Percentiles rank a stretch among this genome's conserved stretches.
phyloP scores from a whole-genome alignment of 169 alveolate species.

The Plasmodium vivax region DNA sequence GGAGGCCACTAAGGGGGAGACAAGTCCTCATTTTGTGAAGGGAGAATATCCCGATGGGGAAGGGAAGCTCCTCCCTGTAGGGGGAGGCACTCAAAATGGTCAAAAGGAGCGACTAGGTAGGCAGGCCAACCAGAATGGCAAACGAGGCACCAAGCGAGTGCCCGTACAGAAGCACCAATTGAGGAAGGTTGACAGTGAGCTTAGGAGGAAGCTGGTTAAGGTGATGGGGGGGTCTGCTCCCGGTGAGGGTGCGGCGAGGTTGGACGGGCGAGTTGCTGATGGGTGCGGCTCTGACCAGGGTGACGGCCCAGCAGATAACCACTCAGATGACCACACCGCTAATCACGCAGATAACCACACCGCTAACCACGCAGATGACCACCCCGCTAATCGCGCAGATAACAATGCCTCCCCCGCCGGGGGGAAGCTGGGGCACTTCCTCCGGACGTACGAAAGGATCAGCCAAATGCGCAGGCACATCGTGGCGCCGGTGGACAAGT shows the following conservation, averaged over 20 bases:
- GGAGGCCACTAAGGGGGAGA: background rate
- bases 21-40: background rate
- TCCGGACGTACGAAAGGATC: conserved; percentile 25
- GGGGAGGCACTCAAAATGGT: background rate
- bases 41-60: background rate
- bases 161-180: background rate
- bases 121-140: background rate
- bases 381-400: too few relatives aligned
- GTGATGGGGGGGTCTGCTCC: background rate
- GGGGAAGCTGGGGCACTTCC: conserved; percentile 4
- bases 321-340: background rate
- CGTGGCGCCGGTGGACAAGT: conserved; percentile 84
- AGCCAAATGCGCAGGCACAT: conserved; percentile 57
- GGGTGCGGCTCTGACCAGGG: background rate
- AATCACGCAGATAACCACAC: too few relatives aligned
- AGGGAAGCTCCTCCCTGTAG: background rate
- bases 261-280: background rate
- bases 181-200: background rate
- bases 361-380: too few relatives aligned
- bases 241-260: background rate
- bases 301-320: background rate
- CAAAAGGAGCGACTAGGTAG: background rate
- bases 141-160: background rate
- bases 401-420: background rate
- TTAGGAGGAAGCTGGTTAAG: background rate